Evolutionary conservation across 371 early-diverging fungal genomes (phyloP).

Genomic region (Entomophthora muscae): DNA sequence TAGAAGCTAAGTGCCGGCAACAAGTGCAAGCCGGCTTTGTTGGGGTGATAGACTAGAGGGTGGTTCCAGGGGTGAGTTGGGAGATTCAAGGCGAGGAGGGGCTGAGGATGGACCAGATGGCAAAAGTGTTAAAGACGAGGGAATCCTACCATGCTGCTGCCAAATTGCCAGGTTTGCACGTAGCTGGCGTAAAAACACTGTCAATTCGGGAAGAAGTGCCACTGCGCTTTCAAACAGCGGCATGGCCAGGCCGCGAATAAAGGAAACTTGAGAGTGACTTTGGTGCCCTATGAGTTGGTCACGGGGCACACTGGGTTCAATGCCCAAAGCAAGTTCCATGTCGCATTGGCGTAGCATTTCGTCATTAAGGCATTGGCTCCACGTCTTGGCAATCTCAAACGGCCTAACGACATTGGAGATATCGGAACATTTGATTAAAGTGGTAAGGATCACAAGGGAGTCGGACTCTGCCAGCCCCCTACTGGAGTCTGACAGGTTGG

Average conservation of each 20-base stretch:
- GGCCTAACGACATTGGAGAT: constrained; percentile 56
- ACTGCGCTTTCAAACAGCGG: constrained; percentile 39
- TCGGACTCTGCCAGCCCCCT: constrained; percentile 20
- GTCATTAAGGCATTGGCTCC: constrained; percentile 33
- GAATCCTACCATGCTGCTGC: not conserved
- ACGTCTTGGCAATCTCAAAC: constrained; percentile 26
- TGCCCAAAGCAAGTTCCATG: constrained; percentile 33
- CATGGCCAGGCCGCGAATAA: constrained; percentile 45
- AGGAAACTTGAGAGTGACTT: constrained; percentile 44
- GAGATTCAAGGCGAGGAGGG: not conserved
- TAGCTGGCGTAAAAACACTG: not conserved
- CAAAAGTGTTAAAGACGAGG: too few relatives aligned
- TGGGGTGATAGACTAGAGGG: not conserved
- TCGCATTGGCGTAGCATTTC: constrained; percentile 47
- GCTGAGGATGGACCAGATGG: not conserved
- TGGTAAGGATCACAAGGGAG: constrained; percentile 32
- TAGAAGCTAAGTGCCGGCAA: not conserved
- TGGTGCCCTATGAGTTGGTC: constrained; percentile 26
- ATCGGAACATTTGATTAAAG: constrained; percentile 68
- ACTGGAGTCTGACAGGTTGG: not conserved
- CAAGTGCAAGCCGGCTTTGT: not conserved
- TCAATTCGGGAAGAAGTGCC: constrained; percentile 26
- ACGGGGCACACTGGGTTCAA: constrained; percentile 28
- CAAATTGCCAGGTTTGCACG: not conserved
- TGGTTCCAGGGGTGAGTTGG: not conserved